These are phyloP conservation scores for Ophiocordyceps unilateralis DNA, from an alignment of 2,329 filamentous ascomycete species.

Conservation along the genomic window DNA sequence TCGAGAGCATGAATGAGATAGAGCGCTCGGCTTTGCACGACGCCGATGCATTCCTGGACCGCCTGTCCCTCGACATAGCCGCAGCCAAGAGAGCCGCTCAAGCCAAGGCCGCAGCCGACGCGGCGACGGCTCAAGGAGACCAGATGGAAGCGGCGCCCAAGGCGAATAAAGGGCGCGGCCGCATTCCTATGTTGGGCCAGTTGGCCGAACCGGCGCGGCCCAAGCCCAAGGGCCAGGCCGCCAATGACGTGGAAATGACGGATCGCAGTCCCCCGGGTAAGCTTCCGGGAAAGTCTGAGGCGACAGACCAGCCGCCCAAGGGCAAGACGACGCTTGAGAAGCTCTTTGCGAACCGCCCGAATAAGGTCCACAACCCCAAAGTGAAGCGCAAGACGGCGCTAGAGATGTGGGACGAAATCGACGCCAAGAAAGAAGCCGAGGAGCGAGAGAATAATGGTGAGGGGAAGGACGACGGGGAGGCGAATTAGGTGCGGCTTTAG, in stretches of 20 bases:
- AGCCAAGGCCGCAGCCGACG: not conserved
- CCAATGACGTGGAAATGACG: not conserved
- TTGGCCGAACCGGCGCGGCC: not conserved
- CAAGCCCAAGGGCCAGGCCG: not conserved
- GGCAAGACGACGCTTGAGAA: not conserved
- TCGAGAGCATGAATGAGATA: not conserved
- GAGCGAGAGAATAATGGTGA: not conserved
- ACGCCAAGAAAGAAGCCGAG: not conserved
- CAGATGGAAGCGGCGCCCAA: not conserved
- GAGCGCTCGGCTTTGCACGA: not conserved
- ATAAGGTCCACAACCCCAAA: constrained; percentile 7
- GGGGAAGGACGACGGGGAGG: not conserved
- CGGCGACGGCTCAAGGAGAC: not conserved
- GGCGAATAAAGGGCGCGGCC: not conserved
- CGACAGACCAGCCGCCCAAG: not conserved
- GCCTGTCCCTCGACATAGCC: not conserved
- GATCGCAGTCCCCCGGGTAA: not conserved
- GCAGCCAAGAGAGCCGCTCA: no score
- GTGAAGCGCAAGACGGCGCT: constrained; percentile 8
- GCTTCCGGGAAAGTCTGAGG: not conserved
- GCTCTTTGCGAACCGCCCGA: constrained; percentile 6
- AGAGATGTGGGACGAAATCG: constrained; percentile 9
- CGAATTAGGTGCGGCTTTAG: not conserved
- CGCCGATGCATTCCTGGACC: constrained; percentile 2
- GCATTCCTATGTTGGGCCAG: not conserved